A percentile compares a stretch with the other conserved stretches of the same genome.
phyloP scores from a whole-genome alignment of 1,284 basidiomycete genomes.

The Cryptococcus maquisensis region DNA sequence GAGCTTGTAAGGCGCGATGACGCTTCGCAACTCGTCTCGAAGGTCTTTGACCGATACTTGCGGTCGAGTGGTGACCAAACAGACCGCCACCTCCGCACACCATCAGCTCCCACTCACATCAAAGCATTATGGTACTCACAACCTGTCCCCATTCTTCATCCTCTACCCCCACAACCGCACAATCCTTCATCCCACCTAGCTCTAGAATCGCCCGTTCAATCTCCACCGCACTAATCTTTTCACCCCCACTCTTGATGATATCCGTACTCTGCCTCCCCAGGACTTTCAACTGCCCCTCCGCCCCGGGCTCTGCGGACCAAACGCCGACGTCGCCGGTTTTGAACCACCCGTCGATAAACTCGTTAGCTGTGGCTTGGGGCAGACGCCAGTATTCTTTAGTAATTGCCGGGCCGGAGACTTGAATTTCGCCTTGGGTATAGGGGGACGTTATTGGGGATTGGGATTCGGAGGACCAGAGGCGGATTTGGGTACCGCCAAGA shows the following conservation, averaged over 20 bases:
- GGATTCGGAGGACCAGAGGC: slow-evolving; percentile 32
- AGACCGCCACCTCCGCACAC: slow-evolving; percentile 19
- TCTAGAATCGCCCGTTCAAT: slow-evolving; percentile 41
- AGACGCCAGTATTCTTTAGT: slow-evolving; percentile 44
- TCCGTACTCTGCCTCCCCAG: slow-evolving; percentile 36
- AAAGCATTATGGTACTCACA: slow-evolving; percentile 18
- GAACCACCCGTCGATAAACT: slow-evolving; percentile 43
- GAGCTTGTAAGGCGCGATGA: slow-evolving; percentile 41
- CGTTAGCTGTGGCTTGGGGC: slow-evolving; percentile 34
- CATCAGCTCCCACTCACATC: neutral
- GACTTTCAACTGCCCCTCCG: slow-evolving; percentile 30
- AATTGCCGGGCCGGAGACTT: slow-evolving; percentile 36
- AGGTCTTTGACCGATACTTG: slow-evolving; percentile 17
- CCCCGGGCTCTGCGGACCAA: slow-evolving; percentile 16
- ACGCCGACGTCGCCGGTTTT: slow-evolving; percentile 46
- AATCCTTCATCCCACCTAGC: slow-evolving; percentile 37
- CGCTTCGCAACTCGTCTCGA: slow-evolving; percentile 21
- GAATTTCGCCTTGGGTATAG: slow-evolving; percentile 38
- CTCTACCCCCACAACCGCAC: slow-evolving; percentile 41
- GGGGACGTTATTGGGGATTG: slow-evolving; percentile 9
- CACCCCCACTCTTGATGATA: slow-evolving; percentile 43
- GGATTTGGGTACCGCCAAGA: slow-evolving; percentile 32
- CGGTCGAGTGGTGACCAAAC: slow-evolving; percentile 21
- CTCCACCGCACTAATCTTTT: slow-evolving; percentile 45
- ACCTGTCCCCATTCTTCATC: slow-evolving; percentile 45